Evolutionary conservation across 176 grass and related monocot species (phyloP).

Genomic region (Eragrostis nindensis): DNA sequence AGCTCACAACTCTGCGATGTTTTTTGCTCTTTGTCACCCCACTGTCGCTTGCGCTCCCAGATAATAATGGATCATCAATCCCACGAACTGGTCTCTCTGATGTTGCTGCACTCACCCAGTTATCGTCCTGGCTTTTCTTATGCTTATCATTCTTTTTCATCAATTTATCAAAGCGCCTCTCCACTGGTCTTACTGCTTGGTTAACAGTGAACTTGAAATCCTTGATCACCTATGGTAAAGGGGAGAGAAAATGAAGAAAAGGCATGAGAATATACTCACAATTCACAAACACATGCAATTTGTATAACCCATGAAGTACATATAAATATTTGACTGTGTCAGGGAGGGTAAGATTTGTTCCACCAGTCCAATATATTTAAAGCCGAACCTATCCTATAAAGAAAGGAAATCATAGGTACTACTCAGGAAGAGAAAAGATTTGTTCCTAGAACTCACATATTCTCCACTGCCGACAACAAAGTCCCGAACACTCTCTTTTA

Average conservation of each 20-base stretch:
- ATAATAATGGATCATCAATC: constrained; percentile 88
- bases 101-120: constrained; percentile 61
- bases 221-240: constrained; percentile 74
- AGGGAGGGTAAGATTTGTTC: constrained; percentile 32
- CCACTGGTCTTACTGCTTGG: constrained; percentile 83
- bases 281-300: constrained; percentile 12
- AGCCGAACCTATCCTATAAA: background rate
- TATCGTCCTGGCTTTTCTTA: constrained; percentile 78
- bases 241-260: background rate
- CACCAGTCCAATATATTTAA: background rate
- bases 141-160: constrained; percentile 70
- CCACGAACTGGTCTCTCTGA: constrained; percentile 63
- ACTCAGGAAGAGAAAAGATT: constrained; percentile 10
- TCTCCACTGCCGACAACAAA: constrained; percentile 85
- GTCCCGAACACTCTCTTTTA: constrained; percentile 85
- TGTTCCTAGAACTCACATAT: constrained; percentile 70
- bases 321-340: constrained; percentile 2
- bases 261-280: constrained; percentile 4
- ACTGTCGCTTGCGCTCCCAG: constrained; percentile 72
- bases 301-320: background rate
- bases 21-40: constrained; percentile 63
- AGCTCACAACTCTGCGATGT: constrained; percentile 48
- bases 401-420: background rate
- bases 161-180: constrained; percentile 78
- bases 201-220: constrained; percentile 95